Base-by-base conservation (phyloP, 164 flowering plant species). In the Amborella trichopoda region DNA sequence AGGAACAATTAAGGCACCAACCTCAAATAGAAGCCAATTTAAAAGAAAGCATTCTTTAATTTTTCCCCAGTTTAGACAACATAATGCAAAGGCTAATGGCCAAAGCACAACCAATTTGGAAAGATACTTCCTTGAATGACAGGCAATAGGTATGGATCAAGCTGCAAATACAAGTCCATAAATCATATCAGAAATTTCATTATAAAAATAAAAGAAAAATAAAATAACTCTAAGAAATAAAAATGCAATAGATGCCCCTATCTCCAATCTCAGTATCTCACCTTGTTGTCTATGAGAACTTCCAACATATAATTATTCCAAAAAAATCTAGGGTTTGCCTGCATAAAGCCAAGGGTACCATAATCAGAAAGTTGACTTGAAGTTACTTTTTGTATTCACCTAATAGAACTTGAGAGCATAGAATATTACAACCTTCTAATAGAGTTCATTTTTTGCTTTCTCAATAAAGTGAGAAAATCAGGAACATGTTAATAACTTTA, bases 241-340 rank as follows among this genome's bases (percentile, higher is more conserved):
- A n/a, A n/a, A n/a, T n/a, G n/a, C n/a, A n/a, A n/a, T n/a, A n/a
- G n/a, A n/a, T n/a, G n/a, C n/a, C n/a, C n/a, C n/a, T n/a, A n/a
- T n/a, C n/a, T n/a, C n/a, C 11, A 37, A 37, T 10, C 20, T 10
- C 20, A 11, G 11, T 16, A 40, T 32, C 47, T 12, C 28, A 87
- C 99, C 99, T 93, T 88, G 68, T 71, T 77, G 39, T 93, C 96
- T 32, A 88, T 85, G 32, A 88, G 95, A 40, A 63, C 59, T 80
- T 88, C 99, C 74, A 88, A 51, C 82, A 88, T 72, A 62, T 88
- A 83, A 54, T 80, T 88, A 64, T 93, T 93, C 99, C 99, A 93
- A 16, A 88, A 67, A 69, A 73, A 93, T 63, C 94, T 73, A 30
- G 89, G 95, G 34, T 88, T 96, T 38, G 96, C 95, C 99, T 93